Evolutionary conservation across 2,329 filamentous ascomycete genomes (phyloP).

Genomic region (Sporothrix phasma): DNA sequence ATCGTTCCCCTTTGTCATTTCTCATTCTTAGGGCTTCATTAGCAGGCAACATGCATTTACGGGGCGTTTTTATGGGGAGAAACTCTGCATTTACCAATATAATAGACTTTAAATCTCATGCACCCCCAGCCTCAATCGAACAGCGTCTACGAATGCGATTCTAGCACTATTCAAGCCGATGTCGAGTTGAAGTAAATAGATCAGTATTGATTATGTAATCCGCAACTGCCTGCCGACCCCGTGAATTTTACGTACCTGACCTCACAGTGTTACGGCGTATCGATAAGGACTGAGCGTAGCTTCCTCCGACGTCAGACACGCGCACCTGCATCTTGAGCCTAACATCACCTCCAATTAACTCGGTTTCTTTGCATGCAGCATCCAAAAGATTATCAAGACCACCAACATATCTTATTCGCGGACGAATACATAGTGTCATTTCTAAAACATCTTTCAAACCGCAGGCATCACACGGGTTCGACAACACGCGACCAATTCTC

Average conservation of each 20-base stretch:
- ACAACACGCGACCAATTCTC: background rate
- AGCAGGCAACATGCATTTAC: background rate
- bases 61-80: background rate
- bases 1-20: background rate
- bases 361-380: background rate
- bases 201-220: background rate
- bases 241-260: background rate
- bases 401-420: background rate
- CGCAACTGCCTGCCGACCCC: background rate
- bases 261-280: background rate
- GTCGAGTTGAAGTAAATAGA: background rate
- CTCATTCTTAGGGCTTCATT: background rate
- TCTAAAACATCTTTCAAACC: background rate
- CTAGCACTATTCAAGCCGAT: no score
- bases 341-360: background rate
- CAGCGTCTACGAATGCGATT: background rate
- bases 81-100: background rate
- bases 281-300: background rate
- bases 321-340: background rate
- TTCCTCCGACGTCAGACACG: slow-evolving; percentile 4
- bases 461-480: background rate
- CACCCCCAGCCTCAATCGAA: background rate
- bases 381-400: background rate
- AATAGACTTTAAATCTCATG: background rate
- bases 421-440: background rate